Evolutionary conservation across 306 rosid species (phyloP).

Genomic region (Mimosa pudica): DNA sequence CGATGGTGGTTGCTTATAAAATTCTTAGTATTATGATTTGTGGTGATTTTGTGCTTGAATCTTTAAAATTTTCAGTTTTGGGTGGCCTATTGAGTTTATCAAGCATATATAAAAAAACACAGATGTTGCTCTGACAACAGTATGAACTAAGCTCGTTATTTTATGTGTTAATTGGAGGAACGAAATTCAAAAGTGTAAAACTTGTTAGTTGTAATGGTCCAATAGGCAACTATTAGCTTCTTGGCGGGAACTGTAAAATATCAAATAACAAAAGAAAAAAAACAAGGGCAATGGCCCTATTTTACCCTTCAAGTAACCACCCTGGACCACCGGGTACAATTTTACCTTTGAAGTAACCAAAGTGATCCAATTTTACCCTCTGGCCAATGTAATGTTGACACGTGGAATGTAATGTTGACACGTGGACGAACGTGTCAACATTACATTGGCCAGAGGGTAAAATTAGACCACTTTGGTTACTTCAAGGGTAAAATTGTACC

Average conservation of each 20-base stretch:
- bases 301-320: too few relatives aligned
- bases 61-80: neutral
- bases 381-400: too few relatives aligned
- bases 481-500: too few relatives aligned
- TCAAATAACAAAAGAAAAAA: neutral
- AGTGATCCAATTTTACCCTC: too few relatives aligned
- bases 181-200: neutral
- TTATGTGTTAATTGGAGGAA: neutral
- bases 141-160: neutral
- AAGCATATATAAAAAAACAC: neutral
- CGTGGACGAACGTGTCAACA: too few relatives aligned
- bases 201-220: neutral
- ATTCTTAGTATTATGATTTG: neutral
- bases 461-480: too few relatives aligned
- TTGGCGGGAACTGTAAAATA: neutral
- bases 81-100: conserved; percentile 3
- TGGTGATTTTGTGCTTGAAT: neutral
- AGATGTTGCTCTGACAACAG: neutral
- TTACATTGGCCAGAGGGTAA: too few relatives aligned
- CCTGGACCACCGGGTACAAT: too few relatives aligned
- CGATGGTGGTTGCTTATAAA: neutral
- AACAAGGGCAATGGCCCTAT: too few relatives aligned
- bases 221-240: conserved; percentile 2
- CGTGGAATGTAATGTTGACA: too few relatives aligned
- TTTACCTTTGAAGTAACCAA: too few relatives aligned